These are phyloP conservation scores for Sporothrix sp. DNA, from an alignment of 2,329 filamentous ascomycete species.

Conservation along the genomic window DNA sequence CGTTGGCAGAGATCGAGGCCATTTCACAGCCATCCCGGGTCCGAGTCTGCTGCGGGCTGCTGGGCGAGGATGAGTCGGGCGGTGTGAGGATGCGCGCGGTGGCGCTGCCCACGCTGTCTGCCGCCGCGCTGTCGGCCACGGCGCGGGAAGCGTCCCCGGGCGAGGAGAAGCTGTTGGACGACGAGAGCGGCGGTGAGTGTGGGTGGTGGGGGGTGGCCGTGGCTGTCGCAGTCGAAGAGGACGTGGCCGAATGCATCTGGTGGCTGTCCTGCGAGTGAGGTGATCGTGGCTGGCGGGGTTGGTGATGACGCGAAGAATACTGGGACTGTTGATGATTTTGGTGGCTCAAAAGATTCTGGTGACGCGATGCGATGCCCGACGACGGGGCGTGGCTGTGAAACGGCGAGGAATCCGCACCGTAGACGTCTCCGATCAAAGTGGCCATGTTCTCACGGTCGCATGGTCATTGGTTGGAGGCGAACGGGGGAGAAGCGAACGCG, in stretches of 20 bases:
- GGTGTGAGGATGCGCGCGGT: slow-evolving; percentile 20
- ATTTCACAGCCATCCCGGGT: slow-evolving; percentile 6
- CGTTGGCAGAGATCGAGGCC: slow-evolving; percentile 10
- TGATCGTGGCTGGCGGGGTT: neutral
- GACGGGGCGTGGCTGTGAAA: slow-evolving; percentile 43
- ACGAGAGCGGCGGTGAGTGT: slow-evolving; percentile 21
- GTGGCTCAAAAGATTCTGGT: slow-evolving; percentile 35
- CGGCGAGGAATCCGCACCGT: slow-evolving; percentile 60
- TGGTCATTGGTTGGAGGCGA: neutral
- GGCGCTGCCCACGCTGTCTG: too few relatives aligned
- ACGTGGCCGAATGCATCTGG: neutral
- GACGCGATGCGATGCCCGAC: slow-evolving; percentile 28
- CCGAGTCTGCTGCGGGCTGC: slow-evolving; percentile 8
- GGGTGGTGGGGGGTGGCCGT: neutral
- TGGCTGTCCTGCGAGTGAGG: neutral
- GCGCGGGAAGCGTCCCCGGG: neutral
- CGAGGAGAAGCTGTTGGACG: slow-evolving; percentile 18
- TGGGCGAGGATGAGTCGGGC: slow-evolving; percentile 38
- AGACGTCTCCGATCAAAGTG: slow-evolving; percentile 54
- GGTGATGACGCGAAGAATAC: slow-evolving; percentile 22
- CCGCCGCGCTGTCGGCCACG: neutral
- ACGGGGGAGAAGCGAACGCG: neutral
- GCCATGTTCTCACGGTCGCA: slow-evolving; percentile 43
- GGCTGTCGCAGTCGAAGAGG: neutral
- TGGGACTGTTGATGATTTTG: slow-evolving; percentile 32